Percentiles rank a stretch among this genome's conserved stretches.
Evolutionary conservation across 2,329 filamentous ascomycete genomes (phyloP).

Genomic region (Beauveria asiatica): DNA sequence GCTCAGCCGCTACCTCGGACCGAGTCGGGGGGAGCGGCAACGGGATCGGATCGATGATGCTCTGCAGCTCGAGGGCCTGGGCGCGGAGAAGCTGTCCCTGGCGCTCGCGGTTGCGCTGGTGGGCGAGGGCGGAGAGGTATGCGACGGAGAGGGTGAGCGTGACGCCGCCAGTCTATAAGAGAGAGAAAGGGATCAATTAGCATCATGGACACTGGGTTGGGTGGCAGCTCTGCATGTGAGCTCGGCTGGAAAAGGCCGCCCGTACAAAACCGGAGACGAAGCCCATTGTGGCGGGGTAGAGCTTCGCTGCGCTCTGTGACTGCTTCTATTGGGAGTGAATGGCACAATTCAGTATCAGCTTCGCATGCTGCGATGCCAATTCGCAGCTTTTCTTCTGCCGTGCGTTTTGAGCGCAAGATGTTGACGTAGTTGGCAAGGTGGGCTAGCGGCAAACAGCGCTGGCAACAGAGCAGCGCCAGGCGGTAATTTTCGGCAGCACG

Average conservation of each 20-base stretch:
- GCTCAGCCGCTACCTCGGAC: conserved; percentile 40
- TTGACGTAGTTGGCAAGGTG: conserved; percentile 11
- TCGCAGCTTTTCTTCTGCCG: neutral
- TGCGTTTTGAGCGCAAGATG: conserved; percentile 5
- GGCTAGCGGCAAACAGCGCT: conserved; percentile 5
- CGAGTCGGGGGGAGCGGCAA: conserved; percentile 41
- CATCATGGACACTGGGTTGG: neutral
- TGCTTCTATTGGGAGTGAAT: conserved; percentile 6
- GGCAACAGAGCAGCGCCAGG: conserved; percentile 6
- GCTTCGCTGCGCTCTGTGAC: conserved; percentile 4
- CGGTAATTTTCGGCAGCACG: conserved; percentile 10
- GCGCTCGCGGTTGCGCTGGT: conserved; percentile 57
- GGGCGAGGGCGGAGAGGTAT: conserved; percentile 62
- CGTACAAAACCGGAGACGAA: conserved; percentile 68
- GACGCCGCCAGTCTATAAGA: conserved; percentile 59
- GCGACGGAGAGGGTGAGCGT: conserved; percentile 65
- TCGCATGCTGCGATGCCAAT: conserved; percentile 26
- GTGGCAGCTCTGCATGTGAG: neutral
- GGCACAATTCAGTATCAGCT: conserved; percentile 16
- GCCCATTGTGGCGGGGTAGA: conserved; percentile 45
- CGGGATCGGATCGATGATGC: conserved; percentile 41
- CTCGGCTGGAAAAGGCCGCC: conserved; percentile 14
- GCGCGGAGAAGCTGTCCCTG: conserved; percentile 49
- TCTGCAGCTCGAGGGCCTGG: conserved; percentile 46
- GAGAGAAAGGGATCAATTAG: neutral